Base-by-base conservation (phyloP, 257 asterid genomes). In the Ligustrum vulgare region DNA sequence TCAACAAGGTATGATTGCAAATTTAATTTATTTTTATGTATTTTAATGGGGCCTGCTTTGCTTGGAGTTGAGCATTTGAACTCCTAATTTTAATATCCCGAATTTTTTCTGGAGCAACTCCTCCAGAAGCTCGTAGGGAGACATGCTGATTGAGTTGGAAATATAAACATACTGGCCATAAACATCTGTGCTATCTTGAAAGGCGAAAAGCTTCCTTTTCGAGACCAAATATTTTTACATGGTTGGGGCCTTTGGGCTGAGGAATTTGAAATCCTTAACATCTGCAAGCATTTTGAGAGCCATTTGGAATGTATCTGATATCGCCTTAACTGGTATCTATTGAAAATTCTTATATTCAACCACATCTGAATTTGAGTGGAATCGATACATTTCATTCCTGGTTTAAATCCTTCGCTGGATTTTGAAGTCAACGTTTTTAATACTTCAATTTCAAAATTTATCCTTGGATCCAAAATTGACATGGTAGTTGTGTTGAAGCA, bases 1-100 rank as follows among this genome's bases (percentile, higher is more conserved):
- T 87, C 71, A 94, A 94, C 89, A 92, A 81, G 96, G 98, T 93
- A 83, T n/a, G 12, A 13, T 43, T 45, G 15, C n/a, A 36, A 22
- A 3, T 71, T 43, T n/a, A 15, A 47, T 64, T 43, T 28, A 60
- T 45, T 49, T 72, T 11, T 33, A 16, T 31, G 34, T 36, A 36
- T 2, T 37, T 13, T 69, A 45, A 2, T 37, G 39, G 63, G 20
- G 11, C 56, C n/a, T 54, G 33, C 41, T 36, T 20, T 54, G 33
- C 41, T 36, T 20, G 2, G 15, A 56, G 60, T 68, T n/a, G 23
- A 10, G 62, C 62, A 67, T 36, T 36, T 49, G 23, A 51, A 49
- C 33, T 70, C 16, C 16, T 47, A 41, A 32, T 35, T 70, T 51
- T 33, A 31, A 70, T 43, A 70, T 41, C 25, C 13, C 1, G 41